phyloP scores from a whole-genome alignment of 768 basidiomycete genomes.

The Suillus decipiens region DNA sequence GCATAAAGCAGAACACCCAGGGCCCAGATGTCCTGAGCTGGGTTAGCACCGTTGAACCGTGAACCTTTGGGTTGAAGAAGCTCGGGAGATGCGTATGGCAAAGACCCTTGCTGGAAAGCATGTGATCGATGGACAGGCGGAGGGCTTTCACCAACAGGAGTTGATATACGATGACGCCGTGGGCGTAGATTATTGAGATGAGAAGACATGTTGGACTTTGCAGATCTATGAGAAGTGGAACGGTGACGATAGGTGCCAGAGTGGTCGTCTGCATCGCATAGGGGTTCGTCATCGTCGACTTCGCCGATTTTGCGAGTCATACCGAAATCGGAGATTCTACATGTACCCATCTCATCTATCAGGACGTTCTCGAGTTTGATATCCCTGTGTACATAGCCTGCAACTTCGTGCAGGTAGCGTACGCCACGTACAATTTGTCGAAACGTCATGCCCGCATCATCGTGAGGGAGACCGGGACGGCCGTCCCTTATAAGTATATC shows the following conservation, averaged over 20 bases:
- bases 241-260: conserved; percentile 25
- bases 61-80: conserved; percentile 64
- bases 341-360: conserved; percentile 85
- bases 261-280: conserved; percentile 14
- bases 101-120: conserved; percentile 73
- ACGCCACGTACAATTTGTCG: conserved; percentile 82
- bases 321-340: conserved; percentile 85
- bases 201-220: conserved; percentile 21
- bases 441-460: conserved; percentile 85
- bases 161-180: conserved; percentile 53
- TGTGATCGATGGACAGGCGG: conserved; percentile 34
- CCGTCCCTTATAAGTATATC: conserved; percentile 79
- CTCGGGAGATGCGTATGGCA: conserved; percentile 92
- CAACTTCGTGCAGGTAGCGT: conserved; percentile 79
- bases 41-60: conserved; percentile 37
- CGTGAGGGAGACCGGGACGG: conserved; percentile 65
- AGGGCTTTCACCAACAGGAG: conserved; percentile 38
- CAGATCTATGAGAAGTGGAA: conserved; percentile 26
- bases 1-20: conserved; percentile 88
- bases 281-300: conserved; percentile 37
- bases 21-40: conserved; percentile 96
- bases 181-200: conserved; percentile 31
- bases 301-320: conserved; percentile 70
- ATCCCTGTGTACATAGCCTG: conserved; percentile 85
- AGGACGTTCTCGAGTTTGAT: conserved; percentile 97